Evolutionary conservation across 2,329 filamentous ascomycete species (phyloP).

Genomic region (Acrodontium crateriforme): DNA sequence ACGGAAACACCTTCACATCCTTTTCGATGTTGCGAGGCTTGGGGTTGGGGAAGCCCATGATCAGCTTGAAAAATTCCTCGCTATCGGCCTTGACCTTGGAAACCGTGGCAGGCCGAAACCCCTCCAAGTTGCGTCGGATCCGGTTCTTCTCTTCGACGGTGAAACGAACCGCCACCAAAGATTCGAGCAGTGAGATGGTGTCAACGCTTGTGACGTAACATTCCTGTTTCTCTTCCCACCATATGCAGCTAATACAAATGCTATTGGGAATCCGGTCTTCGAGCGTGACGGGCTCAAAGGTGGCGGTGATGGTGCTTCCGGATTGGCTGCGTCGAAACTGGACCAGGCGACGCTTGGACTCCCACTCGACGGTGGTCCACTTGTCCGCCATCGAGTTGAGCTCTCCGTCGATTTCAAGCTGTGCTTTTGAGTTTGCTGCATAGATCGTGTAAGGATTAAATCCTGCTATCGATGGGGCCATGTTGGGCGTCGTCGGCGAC

Average conservation of each 20-base stretch:
- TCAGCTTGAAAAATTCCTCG: slow-evolving; percentile 96
- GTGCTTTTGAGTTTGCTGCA: slow-evolving; percentile 56
- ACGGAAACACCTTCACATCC: slow-evolving; percentile 96
- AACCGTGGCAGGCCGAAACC: slow-evolving; percentile 82
- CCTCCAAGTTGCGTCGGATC: slow-evolving; percentile 88
- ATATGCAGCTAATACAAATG: slow-evolving; percentile 95
- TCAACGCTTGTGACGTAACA: slow-evolving; percentile 95
- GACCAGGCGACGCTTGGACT: slow-evolving; percentile 68
- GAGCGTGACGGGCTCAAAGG: slow-evolving; percentile 63
- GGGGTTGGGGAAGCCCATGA: slow-evolving; percentile 91
- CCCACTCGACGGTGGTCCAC: slow-evolving; percentile 73
- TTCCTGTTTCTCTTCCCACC: slow-evolving; percentile 82
- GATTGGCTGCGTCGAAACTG: slow-evolving; percentile 73
- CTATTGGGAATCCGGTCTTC: slow-evolving; percentile 71
- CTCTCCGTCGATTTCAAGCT: slow-evolving; percentile 73
- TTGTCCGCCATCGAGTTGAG: slow-evolving; percentile 68
- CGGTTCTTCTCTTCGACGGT: slow-evolving; percentile 97
- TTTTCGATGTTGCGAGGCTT: slow-evolving; percentile 98
- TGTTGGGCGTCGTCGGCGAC: slow-evolving; percentile 32
- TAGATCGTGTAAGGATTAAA: slow-evolving; percentile 75
- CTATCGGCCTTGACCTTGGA: slow-evolving; percentile 86
- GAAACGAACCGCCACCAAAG: slow-evolving; percentile 74
- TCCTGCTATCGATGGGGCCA: slow-evolving; percentile 30
- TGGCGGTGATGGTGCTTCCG: slow-evolving; percentile 67
- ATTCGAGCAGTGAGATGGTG: slow-evolving; percentile 87